These are phyloP conservation scores for Paragyromitra xinjiangensis DNA, from an alignment of 495 filamentous ascomycete genomes.

Conservation along the genomic window DNA sequence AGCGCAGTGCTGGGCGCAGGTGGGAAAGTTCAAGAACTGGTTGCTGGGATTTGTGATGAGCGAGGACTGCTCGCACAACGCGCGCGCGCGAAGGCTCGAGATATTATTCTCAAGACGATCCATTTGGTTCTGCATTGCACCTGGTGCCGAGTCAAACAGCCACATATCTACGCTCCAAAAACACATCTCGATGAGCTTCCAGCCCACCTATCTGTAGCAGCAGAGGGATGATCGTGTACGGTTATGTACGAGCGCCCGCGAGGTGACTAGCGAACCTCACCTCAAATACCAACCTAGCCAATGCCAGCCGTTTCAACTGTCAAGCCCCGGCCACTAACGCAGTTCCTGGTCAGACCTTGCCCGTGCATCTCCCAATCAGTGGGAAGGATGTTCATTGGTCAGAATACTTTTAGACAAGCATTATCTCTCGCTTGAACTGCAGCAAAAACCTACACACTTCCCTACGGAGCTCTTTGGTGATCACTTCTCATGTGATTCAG, in stretches of 20 bases:
- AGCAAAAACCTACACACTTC: conserved; percentile 10
- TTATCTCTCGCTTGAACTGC: conserved; percentile 33
- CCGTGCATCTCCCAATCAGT: conserved; percentile 32
- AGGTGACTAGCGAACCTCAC: conserved; percentile 14
- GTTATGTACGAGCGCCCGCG: background rate
- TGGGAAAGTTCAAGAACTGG: conserved; percentile 37
- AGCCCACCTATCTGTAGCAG: background rate
- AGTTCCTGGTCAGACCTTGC: conserved; percentile 39
- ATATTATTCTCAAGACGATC: background rate
- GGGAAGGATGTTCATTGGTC: conserved; percentile 40
- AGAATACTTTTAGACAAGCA: conserved; percentile 2
- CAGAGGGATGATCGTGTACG: background rate
- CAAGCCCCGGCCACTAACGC: conserved; percentile 26
- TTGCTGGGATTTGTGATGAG: conserved; percentile 37
- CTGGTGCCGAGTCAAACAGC: background rate
- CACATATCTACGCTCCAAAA: background rate
- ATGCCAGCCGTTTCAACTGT: conserved; percentile 17
- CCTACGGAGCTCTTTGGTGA: conserved; percentile 39
- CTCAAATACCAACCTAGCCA: conserved; percentile 7
- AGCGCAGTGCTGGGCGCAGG: conserved; percentile 27
- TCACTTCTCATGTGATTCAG: conserved; percentile 46
- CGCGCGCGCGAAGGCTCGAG: background rate
- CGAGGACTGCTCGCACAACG: background rate
- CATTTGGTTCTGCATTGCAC: background rate
- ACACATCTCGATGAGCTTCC: background rate